Evolutionary conservation across 305 asterid genomes (phyloP).

Genomic region (Fraxinus albicans): DNA sequence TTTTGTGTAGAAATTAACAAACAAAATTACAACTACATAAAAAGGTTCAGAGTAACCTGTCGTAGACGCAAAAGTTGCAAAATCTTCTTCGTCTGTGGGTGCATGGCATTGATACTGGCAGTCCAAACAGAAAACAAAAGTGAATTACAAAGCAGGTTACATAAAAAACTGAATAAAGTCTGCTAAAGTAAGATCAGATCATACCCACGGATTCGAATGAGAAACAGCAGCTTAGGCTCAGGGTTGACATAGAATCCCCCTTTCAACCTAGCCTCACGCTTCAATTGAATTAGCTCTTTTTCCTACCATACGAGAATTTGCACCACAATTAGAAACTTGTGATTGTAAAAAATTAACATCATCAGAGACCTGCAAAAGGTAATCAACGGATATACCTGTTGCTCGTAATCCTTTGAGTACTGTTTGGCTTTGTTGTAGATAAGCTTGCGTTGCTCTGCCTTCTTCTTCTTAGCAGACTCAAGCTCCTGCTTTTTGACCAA

Average conservation of each 20-base stretch:
- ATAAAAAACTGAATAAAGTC: background rate
- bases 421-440: constrained; percentile 59
- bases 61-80: constrained; percentile 71
- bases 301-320: constrained; percentile 32
- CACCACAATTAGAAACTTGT: background rate
- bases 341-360: background rate
- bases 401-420: constrained; percentile 57
- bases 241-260: constrained; percentile 82
- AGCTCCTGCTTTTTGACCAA: constrained; percentile 56
- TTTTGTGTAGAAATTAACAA: background rate
- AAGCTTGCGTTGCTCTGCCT: constrained; percentile 53
- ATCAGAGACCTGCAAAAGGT: background rate
- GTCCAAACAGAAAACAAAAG: background rate
- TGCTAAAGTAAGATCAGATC: constrained; percentile 9
- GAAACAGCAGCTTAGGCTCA: constrained; percentile 67
- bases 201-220: constrained; percentile 76
- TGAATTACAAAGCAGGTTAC: background rate
- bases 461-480: constrained; percentile 53
- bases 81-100: constrained; percentile 66
- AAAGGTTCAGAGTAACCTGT: constrained; percentile 43
- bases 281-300: constrained; percentile 57
- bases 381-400: constrained; percentile 35
- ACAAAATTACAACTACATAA: background rate
- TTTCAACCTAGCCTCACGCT: constrained; percentile 77
- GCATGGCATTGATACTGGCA: constrained; percentile 69